These are phyloP conservation scores for Trichoderma sp. DNA, from an alignment of 2,329 filamentous ascomycete genomes.

Conservation along the genomic window DNA sequence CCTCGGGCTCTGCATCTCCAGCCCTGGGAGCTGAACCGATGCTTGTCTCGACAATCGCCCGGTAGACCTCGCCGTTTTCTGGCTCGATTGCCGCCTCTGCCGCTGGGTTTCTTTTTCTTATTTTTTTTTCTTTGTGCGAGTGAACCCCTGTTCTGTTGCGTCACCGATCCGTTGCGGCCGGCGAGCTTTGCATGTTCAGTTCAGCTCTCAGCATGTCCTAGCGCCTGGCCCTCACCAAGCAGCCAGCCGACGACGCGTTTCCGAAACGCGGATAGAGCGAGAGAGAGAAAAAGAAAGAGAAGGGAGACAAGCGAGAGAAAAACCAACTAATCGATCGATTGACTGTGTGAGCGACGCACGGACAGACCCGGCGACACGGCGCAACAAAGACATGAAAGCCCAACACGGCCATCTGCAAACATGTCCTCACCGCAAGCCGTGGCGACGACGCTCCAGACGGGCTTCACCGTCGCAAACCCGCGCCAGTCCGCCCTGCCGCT, in stretches of 20 bases:
- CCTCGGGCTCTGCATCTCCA: neutral
- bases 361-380: neutral
- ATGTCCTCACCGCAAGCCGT: conserved; percentile 32
- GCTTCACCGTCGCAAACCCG: conserved; percentile 23
- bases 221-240: conserved; percentile 15
- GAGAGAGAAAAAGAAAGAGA: neutral
- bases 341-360: neutral
- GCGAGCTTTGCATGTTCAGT: neutral
- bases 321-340: neutral
- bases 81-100: neutral
- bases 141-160: neutral
- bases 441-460: conserved; percentile 29
- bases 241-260: conserved; percentile 12
- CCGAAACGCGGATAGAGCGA: neutral
- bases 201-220: conserved; percentile 8
- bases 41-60: neutral
- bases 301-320: neutral
- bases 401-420: conserved; percentile 2
- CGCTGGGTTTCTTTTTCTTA: neutral
- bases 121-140: neutral
- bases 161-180: conserved; percentile 5
- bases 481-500: conserved; percentile 32
- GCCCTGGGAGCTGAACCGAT: neutral
- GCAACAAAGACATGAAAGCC: conserved; percentile 35
- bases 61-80: neutral